Evolutionary conservation across 108 stramenopile genomes (phyloP), one percentile per base, ranked within the genome.

Genomic region (Cyclotella choctawhatcheeana): DNA sequence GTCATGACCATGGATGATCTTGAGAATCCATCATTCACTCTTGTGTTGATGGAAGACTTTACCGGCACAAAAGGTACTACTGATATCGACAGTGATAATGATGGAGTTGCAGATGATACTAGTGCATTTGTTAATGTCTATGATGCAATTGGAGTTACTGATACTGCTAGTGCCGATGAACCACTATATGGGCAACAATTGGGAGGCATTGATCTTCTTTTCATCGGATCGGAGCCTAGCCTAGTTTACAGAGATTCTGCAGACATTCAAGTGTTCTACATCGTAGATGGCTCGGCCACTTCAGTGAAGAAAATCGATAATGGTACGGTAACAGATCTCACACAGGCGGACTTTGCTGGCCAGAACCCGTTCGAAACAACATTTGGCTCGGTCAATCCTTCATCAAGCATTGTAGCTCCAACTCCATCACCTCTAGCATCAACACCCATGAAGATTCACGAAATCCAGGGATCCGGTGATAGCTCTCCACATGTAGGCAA

Each of bases 21-120:
- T n/a, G 59, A 60, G 22, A 60, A 60, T 40, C 59, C 59, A 21
- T 60, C 59, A 2, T 60, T 60, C 59, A 60, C 59, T 60, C 27
- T 60, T 0, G 59, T 60, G 1, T 13, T 60, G 1, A 40, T 40
- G 59, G 59, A 60, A 12, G 18, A 40, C 5, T 60, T 60, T 29
- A 60, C 59, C 20, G 59, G 59, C 2, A 43, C 59, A 0, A 40
- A 16, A 2, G 37, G 59, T 1, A 31, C 14, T 2, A 60, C 59
- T 24, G 59, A 60, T 40, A 60, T 60, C 40, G 59, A 60, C 27
- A 21, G 25, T 1, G 20, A 21, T 35, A 40, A 60, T 37, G 21
- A 60, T 13, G 59, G 59, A 2, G 0, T 20, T 1, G 59, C 24
- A 1, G 59, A 60, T 24, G 59, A 60, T 40, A 60, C 27, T 4